A percentile compares a stretch with the other conserved stretches of the same genome.
Evolutionary conservation across 108 stramenopile species (phyloP).

Genomic region (Asterionellopsis glacialis): DNA sequence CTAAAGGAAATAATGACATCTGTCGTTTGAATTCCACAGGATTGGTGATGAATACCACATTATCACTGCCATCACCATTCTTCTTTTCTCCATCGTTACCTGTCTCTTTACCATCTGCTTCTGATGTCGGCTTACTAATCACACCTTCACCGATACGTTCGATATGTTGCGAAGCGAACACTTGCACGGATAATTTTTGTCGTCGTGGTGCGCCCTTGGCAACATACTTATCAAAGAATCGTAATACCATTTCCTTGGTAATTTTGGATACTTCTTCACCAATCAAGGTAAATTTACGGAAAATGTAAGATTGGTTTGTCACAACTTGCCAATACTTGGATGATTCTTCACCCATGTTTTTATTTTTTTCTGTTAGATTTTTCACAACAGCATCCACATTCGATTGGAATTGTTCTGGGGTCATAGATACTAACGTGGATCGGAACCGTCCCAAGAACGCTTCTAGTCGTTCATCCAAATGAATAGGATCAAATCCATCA

Average conservation of each 20-base stretch:
- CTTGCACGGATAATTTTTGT: constrained; percentile 39
- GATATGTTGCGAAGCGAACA: constrained; percentile 29
- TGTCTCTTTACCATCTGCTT: no score
- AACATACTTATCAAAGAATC: constrained; percentile 47
- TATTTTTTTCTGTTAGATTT: constrained; percentile 50
- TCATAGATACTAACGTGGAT: constrained; percentile 25
- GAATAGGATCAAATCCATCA: constrained; percentile 41
- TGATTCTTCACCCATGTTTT: constrained; percentile 53
- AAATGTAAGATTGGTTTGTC: constrained; percentile 37
- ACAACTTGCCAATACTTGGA: constrained; percentile 41
- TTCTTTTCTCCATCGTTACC: no score
- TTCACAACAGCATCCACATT: constrained; percentile 37
- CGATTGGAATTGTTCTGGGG: constrained; percentile 34
- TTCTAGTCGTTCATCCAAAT: constrained; percentile 42
- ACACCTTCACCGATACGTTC: not conserved
- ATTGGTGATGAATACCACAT: constrained; percentile 8
- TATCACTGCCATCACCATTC: not conserved
- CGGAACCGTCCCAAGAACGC: constrained; percentile 39
- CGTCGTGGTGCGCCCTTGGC: constrained; percentile 27
- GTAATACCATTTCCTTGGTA: constrained; percentile 26
- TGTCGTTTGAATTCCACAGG: constrained; percentile 10
- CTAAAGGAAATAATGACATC: constrained; percentile 23
- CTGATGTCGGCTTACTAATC: not conserved
- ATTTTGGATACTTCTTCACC: constrained; percentile 32
- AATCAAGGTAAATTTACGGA: constrained; percentile 25